Conservation (phyloP, 1,284 basidiomycete genomes). For the Puccinia coronata region DNA sequence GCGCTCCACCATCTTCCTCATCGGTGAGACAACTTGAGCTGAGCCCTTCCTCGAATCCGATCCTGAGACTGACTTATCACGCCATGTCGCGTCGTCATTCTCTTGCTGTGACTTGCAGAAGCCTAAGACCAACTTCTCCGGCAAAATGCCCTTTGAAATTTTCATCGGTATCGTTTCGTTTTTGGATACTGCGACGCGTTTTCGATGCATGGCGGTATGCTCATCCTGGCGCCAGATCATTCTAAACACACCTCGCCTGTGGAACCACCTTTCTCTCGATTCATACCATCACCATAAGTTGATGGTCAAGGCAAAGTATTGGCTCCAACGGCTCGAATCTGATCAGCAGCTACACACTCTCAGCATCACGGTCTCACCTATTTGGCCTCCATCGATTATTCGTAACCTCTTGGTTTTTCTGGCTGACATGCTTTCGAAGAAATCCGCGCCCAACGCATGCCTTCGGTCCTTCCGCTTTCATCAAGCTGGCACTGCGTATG, state of each 20-base stretch:
- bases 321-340: constrained; percentile 21
- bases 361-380: neutral
- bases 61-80: neutral
- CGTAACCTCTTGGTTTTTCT: constrained; percentile 23
- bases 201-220: constrained; percentile 37
- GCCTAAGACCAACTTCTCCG: neutral
- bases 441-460: neutral
- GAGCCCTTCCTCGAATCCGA: neutral
- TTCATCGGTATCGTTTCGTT: constrained; percentile 24
- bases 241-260: constrained; percentile 6
- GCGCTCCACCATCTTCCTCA: neutral
- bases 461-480: constrained; percentile 19
- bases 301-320: constrained; percentile 30
- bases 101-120: constrained; percentile 1
- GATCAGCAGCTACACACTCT: constrained; percentile 9
- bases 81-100: neutral
- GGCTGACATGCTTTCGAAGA: neutral
- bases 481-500: neutral
- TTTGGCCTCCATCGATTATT: constrained; percentile 2
- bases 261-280: constrained; percentile 19
- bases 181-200: constrained; percentile 27
- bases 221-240: constrained; percentile 34
- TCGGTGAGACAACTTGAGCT: neutral
- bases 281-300: neutral
- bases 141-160: constrained; percentile 21